phyloP scores from a whole-genome alignment of 192 early-diverging fungal species.

The Coemansia sp. region DNA sequence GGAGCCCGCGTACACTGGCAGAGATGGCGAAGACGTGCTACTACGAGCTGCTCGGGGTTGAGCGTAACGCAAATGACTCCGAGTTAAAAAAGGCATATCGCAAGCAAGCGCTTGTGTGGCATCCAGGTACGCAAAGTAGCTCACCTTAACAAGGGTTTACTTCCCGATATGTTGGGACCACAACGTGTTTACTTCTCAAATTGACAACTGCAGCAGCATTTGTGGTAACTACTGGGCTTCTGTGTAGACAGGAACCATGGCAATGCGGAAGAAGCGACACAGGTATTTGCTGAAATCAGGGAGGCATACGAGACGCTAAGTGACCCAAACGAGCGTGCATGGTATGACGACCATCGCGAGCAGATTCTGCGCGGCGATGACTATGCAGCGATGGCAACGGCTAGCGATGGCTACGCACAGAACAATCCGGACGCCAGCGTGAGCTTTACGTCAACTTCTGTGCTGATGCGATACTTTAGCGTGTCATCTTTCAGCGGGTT shows the following conservation, averaged over 20 bases:
- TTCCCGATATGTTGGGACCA: not conserved
- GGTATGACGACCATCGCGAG: slow-evolving; percentile 93
- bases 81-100: slow-evolving; percentile 91
- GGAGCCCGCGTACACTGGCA: not conserved
- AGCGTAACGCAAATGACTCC: slow-evolving; percentile 63
- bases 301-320: slow-evolving; percentile 92
- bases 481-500: slow-evolving; percentile 70
- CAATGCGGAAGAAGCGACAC: slow-evolving; percentile 80
- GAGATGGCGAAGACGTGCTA: slow-evolving; percentile 73
- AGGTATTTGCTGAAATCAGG: slow-evolving; percentile 84
- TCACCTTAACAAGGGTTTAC: not conserved
- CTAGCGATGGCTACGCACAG: slow-evolving; percentile 39
- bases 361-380: slow-evolving; percentile 83
- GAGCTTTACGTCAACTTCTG: slow-evolving; percentile 29
- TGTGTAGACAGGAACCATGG: slow-evolving; percentile 86
- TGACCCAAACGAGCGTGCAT: slow-evolving; percentile 91
- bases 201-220: not conserved
- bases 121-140: slow-evolving; percentile 60
- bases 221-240: slow-evolving; percentile 21
- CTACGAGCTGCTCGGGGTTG: slow-evolving; percentile 86
- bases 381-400: slow-evolving; percentile 21
- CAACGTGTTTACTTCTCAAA: not conserved
- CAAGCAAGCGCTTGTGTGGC: slow-evolving; percentile 72
- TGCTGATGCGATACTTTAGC: slow-evolving; percentile 82
- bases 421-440: slow-evolving; percentile 51